Conservation (phyloP, 2,329 filamentous ascomycete species). For the Trichoderma cornu-damae region DNA sequence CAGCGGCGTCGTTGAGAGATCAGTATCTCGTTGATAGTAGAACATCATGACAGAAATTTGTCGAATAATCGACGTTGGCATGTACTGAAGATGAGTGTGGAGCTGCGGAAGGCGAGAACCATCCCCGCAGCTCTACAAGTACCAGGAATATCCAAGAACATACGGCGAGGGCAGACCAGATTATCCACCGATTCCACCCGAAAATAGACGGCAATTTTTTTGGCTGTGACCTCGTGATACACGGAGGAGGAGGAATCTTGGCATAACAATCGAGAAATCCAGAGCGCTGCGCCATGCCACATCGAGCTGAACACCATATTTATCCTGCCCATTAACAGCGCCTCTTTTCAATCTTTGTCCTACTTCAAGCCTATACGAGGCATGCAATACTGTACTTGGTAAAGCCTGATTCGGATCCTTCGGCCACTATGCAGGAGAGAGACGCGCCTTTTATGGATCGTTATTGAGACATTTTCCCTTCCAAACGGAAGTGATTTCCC, state of each 20-base stretch:
- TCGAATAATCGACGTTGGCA: not conserved
- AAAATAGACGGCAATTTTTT: not conserved
- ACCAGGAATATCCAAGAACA: not conserved
- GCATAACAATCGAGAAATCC: not conserved
- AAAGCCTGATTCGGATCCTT: not conserved
- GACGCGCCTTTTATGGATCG: no score
- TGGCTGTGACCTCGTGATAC: not conserved
- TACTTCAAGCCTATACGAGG: not conserved
- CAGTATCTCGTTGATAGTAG: not conserved
- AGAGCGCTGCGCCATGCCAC: not conserved
- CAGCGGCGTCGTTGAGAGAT: not conserved
- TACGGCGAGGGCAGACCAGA: not conserved
- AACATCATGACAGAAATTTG: not conserved
- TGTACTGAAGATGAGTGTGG: not conserved
- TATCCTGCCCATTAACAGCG: not conserved
- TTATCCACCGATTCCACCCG: not conserved
- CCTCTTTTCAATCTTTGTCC: not conserved
- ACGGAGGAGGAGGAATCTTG: slow-evolving; percentile 7
- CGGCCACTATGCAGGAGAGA: no score
- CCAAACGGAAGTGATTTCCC: no score
- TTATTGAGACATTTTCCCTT: no score
- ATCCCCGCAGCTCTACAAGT: not conserved
- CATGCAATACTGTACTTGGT: no score
- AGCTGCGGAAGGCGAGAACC: not conserved
- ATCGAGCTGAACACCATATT: not conserved